These are phyloP conservation scores for Mimosa bimucronata DNA, from an alignment of 306 rosid species.

Conservation along the genomic window DNA sequence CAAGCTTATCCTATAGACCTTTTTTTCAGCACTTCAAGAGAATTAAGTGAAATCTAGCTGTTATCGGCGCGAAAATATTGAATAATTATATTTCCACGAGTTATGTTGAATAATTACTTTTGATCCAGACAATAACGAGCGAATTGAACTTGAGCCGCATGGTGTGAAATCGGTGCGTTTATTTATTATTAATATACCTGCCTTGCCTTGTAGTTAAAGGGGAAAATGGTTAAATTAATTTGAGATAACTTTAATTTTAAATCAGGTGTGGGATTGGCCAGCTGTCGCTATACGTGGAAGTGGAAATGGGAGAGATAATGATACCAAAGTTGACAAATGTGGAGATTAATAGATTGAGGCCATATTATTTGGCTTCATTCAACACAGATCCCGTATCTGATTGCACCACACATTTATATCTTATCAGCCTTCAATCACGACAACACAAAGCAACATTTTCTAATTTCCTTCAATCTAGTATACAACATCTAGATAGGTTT, in stretches of 20 bases:
- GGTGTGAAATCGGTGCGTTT: slow-evolving; percentile 12
- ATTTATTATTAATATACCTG: neutral
- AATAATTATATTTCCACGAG: neutral
- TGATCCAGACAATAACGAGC: neutral
- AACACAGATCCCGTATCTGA: slow-evolving; percentile 41
- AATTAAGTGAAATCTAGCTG: neutral
- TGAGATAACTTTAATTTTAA: slow-evolving; percentile 25
- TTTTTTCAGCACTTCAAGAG: neutral
- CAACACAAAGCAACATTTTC: slow-evolving; percentile 39
- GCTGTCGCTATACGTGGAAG: slow-evolving; percentile 57
- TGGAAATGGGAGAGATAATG: slow-evolving; percentile 53
- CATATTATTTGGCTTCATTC: slow-evolving; percentile 47
- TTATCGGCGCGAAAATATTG: neutral
- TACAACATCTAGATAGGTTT: slow-evolving; percentile 38
- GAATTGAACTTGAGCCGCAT: slow-evolving; percentile 23
- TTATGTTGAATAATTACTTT: neutral
- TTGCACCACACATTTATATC: slow-evolving; percentile 54
- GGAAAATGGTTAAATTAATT: neutral
- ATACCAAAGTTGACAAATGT: slow-evolving; percentile 60
- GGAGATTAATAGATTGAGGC: slow-evolving; percentile 47
- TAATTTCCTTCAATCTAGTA: slow-evolving; percentile 2
- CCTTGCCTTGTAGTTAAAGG: slow-evolving; percentile 6
- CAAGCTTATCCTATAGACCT: neutral
- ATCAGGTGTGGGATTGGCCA: slow-evolving; percentile 46
- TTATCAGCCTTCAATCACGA: slow-evolving; percentile 81